phyloP scores from a whole-genome alignment of 306 rosid species.

The Rosa chinensis region DNA sequence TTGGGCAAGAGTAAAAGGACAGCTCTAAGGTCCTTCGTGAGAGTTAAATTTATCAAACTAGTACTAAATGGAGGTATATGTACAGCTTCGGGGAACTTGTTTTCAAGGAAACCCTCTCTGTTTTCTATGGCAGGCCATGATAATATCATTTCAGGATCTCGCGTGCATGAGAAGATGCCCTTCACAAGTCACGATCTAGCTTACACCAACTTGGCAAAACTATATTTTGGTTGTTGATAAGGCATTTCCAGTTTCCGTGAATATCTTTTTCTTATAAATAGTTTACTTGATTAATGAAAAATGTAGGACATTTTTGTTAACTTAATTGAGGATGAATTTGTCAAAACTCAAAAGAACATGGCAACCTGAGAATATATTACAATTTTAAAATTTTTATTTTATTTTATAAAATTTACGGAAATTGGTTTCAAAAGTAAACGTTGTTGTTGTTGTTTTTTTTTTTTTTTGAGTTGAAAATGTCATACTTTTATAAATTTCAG shows the following conservation, averaged over 20 bases:
- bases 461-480: too few relatives aligned
- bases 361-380: too few relatives aligned
- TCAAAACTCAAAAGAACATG: too few relatives aligned
- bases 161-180: conserved; percentile 13
- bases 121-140: neutral
- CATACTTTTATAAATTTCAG: too few relatives aligned
- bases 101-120: neutral
- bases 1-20: neutral
- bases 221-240: neutral
- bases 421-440: neutral
- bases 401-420: too few relatives aligned
- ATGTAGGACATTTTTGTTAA: too few relatives aligned
- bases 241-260: neutral
- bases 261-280: neutral
- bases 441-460: neutral
- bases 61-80: conserved; percentile 1
- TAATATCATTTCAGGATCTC: neutral
- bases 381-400: too few relatives aligned
- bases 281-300: too few relatives aligned
- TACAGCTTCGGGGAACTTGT: neutral
- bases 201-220: conserved; percentile 8
- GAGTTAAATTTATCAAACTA: neutral
- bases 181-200: conserved; percentile 4
- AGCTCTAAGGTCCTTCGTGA: neutral
- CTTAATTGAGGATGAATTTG: neutral